Percentiles rank a stretch among this genome's conserved stretches.
phyloP scores from a whole-genome alignment of 306 rosid species.

The Sophora flavescens region DNA sequence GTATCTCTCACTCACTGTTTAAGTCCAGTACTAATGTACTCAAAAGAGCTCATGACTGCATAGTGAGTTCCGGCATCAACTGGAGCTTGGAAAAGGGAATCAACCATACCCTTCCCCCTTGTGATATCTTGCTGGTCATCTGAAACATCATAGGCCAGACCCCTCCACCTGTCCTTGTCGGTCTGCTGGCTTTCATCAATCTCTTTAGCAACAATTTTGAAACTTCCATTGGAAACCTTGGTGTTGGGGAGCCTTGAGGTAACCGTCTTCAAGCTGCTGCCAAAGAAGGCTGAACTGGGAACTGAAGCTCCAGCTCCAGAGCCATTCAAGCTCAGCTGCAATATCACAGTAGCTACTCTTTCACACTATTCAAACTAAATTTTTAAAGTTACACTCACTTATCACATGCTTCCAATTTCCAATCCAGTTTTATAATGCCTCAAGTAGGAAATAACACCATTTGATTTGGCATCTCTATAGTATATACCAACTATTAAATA shows the following conservation, averaged over 20 bases:
- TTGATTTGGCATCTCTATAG: not conserved
- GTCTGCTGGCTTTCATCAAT: constrained; percentile 66
- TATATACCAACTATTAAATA: not conserved
- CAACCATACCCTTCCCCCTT: constrained; percentile 93
- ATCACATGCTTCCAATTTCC: not conserved
- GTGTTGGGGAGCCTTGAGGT: constrained; percentile 55
- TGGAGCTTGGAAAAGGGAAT: constrained; percentile 87
- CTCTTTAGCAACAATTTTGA: constrained; percentile 69
- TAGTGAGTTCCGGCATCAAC: constrained; percentile 64
- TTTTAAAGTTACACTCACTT: not conserved
- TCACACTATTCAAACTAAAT: constrained; percentile 7
- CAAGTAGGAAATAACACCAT: constrained; percentile 13
- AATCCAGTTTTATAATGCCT: not conserved
- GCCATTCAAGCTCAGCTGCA: constrained; percentile 79
- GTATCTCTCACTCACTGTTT: constrained; percentile 59
- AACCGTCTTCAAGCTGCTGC: constrained; percentile 83
- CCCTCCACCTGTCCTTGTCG: constrained; percentile 66
- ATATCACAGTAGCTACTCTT: constrained; percentile 28
- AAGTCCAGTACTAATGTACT: constrained; percentile 80
- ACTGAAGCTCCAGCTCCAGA: constrained; percentile 62
- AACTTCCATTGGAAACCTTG: constrained; percentile 61
- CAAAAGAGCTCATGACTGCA: constrained; percentile 85
- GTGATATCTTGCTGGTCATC: constrained; percentile 96
- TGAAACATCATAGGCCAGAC: constrained; percentile 71
- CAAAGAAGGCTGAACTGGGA: constrained; percentile 78